These are phyloP conservation scores for Ogataea chonburiensis DNA, from an alignment of 805 yeast genomes.

Conservation along the genomic window DNA sequence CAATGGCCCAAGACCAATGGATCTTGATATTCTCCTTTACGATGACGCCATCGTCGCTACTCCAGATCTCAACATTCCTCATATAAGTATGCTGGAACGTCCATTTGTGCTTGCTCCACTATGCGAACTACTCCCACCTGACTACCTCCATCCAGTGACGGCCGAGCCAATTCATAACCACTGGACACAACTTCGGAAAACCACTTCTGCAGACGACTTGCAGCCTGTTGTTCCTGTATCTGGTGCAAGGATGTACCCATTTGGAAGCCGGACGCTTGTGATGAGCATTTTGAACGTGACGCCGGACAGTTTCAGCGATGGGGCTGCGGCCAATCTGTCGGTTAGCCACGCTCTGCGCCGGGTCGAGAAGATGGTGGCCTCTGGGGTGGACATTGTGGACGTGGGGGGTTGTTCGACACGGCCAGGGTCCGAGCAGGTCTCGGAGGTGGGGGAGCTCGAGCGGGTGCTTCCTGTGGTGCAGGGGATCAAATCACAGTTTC, in stretches of 20 bases:
- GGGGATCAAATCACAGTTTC: constrained; percentile 48
- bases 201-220: constrained; percentile 36
- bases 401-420: constrained; percentile 94
- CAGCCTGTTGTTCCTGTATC: constrained; percentile 49
- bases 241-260: constrained; percentile 5
- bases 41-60: constrained; percentile 57
- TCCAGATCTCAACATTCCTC: constrained; percentile 72
- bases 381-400: constrained; percentile 79
- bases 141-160: constrained; percentile 74
- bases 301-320: constrained; percentile 95
- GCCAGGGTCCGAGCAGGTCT: constrained; percentile 71
- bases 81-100: constrained; percentile 82
- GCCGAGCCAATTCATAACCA: constrained; percentile 78
- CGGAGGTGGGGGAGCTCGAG: constrained; percentile 61
- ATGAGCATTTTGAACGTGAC: constrained; percentile 92
- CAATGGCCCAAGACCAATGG: constrained; percentile 92
- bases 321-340: constrained; percentile 48
- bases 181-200: constrained; percentile 42
- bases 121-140: constrained; percentile 73
- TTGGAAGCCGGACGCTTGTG: constrained; percentile 49
- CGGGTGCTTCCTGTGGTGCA: constrained; percentile 71
- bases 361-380: constrained; percentile 48
- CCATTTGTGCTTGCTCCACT: constrained; percentile 88
- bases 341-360: constrained; percentile 42
- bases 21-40: constrained; percentile 80